A percentile compares a stretch with the other conserved stretches of the same genome.
Conservation (phyloP, 1,284 basidiomycete genomes). For the Ustilago bromivora region DNA sequence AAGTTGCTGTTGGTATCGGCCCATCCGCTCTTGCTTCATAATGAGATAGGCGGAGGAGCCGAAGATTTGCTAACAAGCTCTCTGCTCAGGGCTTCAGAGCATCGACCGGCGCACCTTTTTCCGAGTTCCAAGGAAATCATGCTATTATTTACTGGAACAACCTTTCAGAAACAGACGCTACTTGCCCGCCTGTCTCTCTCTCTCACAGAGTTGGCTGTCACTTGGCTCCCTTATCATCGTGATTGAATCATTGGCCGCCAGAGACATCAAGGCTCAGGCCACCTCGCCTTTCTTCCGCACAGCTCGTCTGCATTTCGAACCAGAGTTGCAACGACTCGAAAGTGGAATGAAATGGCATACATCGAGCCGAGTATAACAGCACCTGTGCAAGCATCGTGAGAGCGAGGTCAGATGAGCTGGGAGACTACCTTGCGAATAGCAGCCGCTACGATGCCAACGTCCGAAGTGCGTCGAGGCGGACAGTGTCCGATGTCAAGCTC, state of each 20-base stretch:
- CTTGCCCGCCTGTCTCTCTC: too few relatives aligned
- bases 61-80: too few relatives aligned
- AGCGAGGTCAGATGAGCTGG: neutral
- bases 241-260: neutral
- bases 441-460: constrained; percentile 26
- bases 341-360: neutral
- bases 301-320: neutral
- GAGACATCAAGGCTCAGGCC: neutral
- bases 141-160: neutral
- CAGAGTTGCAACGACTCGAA: neutral
- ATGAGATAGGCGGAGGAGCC: neutral
- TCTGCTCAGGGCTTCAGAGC: neutral
- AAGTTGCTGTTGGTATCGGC: neutral
- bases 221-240: too few relatives aligned
- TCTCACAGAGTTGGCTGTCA: too few relatives aligned
- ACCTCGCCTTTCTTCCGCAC: neutral
- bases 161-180: neutral
- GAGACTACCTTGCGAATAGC: constrained; percentile 25
- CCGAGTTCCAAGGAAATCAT: constrained; percentile 1
- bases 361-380: neutral
- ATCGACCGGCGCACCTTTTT: constrained; percentile 3
- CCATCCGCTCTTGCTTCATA: neutral
- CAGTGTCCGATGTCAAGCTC: constrained; percentile 49
- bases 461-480: constrained; percentile 38
- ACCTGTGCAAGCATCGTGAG: neutral